Evolutionary conservation across 345 rosid species (phyloP).

Genomic region (Melaleuca quinquenervia): DNA sequence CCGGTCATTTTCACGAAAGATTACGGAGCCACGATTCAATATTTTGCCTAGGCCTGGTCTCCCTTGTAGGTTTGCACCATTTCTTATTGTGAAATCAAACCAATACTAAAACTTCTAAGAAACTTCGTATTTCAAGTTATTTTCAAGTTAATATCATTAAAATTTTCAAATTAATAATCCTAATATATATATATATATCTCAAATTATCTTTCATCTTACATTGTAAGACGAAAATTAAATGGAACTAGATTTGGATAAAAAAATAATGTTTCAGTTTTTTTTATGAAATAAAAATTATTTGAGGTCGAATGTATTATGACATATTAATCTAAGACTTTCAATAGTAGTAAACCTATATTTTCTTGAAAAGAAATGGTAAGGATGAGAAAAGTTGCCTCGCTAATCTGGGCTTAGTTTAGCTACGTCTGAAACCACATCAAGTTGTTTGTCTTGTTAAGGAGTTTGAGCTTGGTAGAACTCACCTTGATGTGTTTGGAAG

Average conservation of each 20-base stretch:
- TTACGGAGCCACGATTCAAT: not conserved
- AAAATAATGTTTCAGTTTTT: too few relatives aligned
- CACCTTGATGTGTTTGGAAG: not conserved
- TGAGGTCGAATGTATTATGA: not conserved
- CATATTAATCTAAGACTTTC: not conserved
- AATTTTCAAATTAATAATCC: not conserved
- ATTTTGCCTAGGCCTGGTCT: not conserved
- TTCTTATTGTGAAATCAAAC: not conserved
- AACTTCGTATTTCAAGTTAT: not conserved
- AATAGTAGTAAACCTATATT: not conserved
- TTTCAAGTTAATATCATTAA: not conserved
- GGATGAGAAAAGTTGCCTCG: not conserved
- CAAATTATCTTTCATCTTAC: not conserved
- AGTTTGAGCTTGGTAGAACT: not conserved
- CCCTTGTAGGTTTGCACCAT: not conserved
- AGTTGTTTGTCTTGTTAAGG: not conserved
- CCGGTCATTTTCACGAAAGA: not conserved
- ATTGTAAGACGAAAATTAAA: not conserved
- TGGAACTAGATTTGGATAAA: not conserved
- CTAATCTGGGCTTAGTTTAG: not conserved
- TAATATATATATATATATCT: not conserved
- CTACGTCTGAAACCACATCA: not conserved
- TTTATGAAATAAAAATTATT: not conserved
- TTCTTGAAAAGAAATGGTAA: not conserved
- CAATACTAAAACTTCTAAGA: not conserved